phyloP scores from a whole-genome alignment of 495 filamentous ascomycete species.

The Filosporella fistucella region DNA sequence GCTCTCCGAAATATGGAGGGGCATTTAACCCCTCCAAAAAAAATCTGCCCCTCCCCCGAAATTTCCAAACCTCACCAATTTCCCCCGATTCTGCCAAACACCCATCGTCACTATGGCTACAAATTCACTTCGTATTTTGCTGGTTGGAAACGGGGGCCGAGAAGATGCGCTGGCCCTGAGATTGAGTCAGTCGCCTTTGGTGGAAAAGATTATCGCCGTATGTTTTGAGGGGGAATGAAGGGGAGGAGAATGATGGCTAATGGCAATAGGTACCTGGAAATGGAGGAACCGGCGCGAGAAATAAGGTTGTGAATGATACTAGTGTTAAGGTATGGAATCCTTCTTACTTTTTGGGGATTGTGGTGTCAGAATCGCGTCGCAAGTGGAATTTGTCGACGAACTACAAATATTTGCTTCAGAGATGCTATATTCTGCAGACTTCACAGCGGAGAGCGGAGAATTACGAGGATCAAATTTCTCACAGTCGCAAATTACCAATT shows the following conservation, averaged over 20 bases:
- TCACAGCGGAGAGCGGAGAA: too few relatives aligned
- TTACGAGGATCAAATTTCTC: neutral
- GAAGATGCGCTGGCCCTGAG: conserved; percentile 97
- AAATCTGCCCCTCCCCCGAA: too few relatives aligned
- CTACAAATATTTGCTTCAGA: neutral
- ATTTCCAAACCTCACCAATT: too few relatives aligned
- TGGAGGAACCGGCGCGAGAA: conserved; percentile 73
- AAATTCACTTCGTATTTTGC: neutral
- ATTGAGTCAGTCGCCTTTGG: conserved; percentile 69
- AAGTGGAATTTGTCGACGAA: neutral
- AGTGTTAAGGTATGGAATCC: conserved; percentile 37
- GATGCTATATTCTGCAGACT: neutral
- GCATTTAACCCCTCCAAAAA: too few relatives aligned
- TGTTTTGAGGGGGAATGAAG: too few relatives aligned
- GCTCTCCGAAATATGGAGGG: too few relatives aligned
- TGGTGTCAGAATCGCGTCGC: neutral
- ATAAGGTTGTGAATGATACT: conserved; percentile 69
- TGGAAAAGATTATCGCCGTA: conserved; percentile 61
- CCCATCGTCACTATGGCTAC: too few relatives aligned
- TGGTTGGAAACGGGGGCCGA: conserved; percentile 57
- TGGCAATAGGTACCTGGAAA: conserved; percentile 89
- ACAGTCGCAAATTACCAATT: neutral
- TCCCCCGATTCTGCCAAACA: too few relatives aligned
- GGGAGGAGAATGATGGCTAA: too few relatives aligned
- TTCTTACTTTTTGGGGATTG: neutral